A percentile compares a stretch with the other conserved stretches of the same genome.
Evolutionary conservation across 108 stramenopile genomes (phyloP).

Genomic region (Cyclotella sp.): DNA sequence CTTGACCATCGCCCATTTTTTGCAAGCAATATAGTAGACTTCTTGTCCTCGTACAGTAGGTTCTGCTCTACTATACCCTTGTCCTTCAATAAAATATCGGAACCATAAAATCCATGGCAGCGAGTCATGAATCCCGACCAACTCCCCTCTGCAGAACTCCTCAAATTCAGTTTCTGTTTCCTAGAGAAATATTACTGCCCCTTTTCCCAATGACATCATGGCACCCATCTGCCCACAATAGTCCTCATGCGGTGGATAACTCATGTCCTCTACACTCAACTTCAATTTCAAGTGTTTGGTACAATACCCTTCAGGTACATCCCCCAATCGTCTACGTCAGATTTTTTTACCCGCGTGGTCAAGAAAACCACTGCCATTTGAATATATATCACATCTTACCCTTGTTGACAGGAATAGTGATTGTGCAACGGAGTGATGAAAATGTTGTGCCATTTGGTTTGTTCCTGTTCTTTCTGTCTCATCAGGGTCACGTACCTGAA

Average conservation of each 20-base stretch:
- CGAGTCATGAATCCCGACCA: slow-evolving; percentile 20
- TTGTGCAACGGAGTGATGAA: background rate
- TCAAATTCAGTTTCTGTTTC: too few species aligned
- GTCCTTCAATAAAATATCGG: slow-evolving; percentile 20
- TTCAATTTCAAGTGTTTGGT: background rate
- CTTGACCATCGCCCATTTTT: slow-evolving; percentile 12
- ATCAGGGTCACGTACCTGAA: background rate
- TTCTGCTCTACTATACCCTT: slow-evolving; percentile 6
- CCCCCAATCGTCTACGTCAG: too few species aligned
- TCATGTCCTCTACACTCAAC: background rate
- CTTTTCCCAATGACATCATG: too few species aligned
- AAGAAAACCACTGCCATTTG: background rate
- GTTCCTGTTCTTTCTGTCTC: background rate
- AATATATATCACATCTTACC: too few species aligned
- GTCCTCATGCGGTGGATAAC: background rate
- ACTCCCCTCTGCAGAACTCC: slow-evolving; percentile 12
- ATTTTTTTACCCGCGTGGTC: background rate
- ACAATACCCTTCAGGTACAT: too few species aligned
- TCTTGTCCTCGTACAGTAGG: slow-evolving; percentile 18
- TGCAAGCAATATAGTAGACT: slow-evolving; percentile 4
- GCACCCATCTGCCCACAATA: background rate
- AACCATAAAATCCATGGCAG: slow-evolving; percentile 15
- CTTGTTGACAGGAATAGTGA: too few species aligned
- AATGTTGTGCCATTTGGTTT: background rate
- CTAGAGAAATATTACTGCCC: too few species aligned